Evolutionary conservation across 495 filamentous ascomycete genomes (phyloP).

Genomic region (Penicillium longicatenatum): DNA sequence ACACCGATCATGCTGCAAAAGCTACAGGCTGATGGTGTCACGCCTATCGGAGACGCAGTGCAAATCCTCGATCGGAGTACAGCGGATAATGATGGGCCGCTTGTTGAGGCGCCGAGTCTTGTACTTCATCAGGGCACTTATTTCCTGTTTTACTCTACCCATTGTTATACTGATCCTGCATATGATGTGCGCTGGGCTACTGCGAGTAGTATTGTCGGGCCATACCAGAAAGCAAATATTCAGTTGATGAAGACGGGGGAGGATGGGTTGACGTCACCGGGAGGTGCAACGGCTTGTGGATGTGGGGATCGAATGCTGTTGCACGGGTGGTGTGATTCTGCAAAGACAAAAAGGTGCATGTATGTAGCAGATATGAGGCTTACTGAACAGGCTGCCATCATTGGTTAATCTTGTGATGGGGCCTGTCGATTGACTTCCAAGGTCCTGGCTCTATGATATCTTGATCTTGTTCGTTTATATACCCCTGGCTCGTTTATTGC

Average conservation of each 20-base stretch:
- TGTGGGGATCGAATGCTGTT: slow-evolving; percentile 52
- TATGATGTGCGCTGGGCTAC: slow-evolving; percentile 61
- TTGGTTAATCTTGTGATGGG: slow-evolving; percentile 17
- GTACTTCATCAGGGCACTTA: slow-evolving; percentile 49
- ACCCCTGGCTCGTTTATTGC: not conserved
- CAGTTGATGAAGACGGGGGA: slow-evolving; percentile 43
- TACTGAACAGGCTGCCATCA: slow-evolving; percentile 22
- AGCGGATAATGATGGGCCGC: slow-evolving; percentile 54
- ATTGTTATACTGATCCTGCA: slow-evolving; percentile 52
- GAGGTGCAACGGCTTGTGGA: slow-evolving; percentile 50
- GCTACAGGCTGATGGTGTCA: slow-evolving; percentile 52
- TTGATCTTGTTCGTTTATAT: not conserved
- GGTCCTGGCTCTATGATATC: not conserved
- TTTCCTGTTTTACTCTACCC: slow-evolving; percentile 63
- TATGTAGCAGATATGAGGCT: slow-evolving; percentile 35
- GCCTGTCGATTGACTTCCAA: not conserved
- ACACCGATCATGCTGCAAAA: slow-evolving; percentile 65
- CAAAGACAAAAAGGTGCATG: slow-evolving; percentile 33
- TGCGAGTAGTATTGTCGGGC: slow-evolving; percentile 44
- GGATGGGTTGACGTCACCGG: slow-evolving; percentile 48
- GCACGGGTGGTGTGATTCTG: slow-evolving; percentile 49
- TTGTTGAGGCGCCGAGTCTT: slow-evolving; percentile 64
- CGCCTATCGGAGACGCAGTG: slow-evolving; percentile 50
- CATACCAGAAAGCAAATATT: slow-evolving; percentile 42
- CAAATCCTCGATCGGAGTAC: slow-evolving; percentile 54